Evolutionary conservation across 306 rosid species (phyloP).

Genomic region (Vigna nakashimae): DNA sequence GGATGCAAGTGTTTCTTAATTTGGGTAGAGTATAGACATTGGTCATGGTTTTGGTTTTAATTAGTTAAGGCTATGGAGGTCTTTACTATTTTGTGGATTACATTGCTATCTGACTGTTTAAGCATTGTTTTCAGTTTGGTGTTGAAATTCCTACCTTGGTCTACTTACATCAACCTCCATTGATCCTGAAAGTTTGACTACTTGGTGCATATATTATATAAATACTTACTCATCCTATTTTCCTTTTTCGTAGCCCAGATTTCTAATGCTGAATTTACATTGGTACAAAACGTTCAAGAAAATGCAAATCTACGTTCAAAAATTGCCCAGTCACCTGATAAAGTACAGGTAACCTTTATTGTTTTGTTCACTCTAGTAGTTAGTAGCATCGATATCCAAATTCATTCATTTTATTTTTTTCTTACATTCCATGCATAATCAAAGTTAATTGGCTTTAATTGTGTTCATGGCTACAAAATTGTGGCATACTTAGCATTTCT

Average conservation of each 20-base stretch:
- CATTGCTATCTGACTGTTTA: background rate
- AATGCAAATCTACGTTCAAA: constrained; percentile 79
- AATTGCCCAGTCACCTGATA: constrained; percentile 90
- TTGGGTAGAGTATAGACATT: constrained; percentile 3
- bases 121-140: background rate
- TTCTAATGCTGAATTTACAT: constrained; percentile 71
- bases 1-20: background rate
- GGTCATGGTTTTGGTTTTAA: constrained; percentile 12
- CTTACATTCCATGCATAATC: constrained; percentile 10
- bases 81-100: background rate
- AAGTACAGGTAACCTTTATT: constrained; percentile 66
- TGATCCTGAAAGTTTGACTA: background rate
- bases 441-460: constrained; percentile 22
- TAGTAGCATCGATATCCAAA: constrained; percentile 7
- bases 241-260: constrained; percentile 56
- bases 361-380: background rate
- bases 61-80: background rate
- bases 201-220: background rate
- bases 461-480: background rate
- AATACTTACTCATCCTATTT: constrained; percentile 1
- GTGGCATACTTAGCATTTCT: background rate
- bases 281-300: constrained; percentile 79
- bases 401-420: constrained; percentile 8
- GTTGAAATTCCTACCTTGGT: constrained; percentile 16
- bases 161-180: background rate